Evolutionary conservation across 495 filamentous ascomycete species (phyloP).

Genomic region (Annulohypoxylon stygium): DNA sequence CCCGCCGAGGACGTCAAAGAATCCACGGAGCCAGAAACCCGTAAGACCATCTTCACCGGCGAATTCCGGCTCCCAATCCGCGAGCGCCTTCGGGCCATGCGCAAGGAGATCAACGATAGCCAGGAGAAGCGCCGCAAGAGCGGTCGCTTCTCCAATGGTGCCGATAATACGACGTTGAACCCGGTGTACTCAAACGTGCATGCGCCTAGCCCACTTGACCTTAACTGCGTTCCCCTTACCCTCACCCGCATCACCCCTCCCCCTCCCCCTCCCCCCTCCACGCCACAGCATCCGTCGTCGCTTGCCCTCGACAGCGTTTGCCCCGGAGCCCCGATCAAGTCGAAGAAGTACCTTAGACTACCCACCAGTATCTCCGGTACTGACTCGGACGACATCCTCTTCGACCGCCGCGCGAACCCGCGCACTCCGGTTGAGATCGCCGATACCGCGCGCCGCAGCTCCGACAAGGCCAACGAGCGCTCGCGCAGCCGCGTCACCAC

Average conservation of each 20-base stretch:
- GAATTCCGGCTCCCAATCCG: slow-evolving; percentile 21
- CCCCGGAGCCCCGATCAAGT: background rate
- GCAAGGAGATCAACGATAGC: slow-evolving; percentile 3
- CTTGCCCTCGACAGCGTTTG: background rate
- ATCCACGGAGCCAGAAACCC: background rate
- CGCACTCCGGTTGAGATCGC: background rate
- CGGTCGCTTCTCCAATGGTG: background rate
- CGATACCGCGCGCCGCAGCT: background rate
- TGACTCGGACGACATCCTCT: slow-evolving; percentile 3
- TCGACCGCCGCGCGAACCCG: slow-evolving; percentile 20
- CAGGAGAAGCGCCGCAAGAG: background rate
- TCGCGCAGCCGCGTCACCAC: background rate
- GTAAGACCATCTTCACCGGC: slow-evolving; percentile 21
- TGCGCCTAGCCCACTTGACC: background rate
- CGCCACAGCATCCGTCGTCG: background rate
- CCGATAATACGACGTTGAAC: background rate
- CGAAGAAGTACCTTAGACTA: background rate
- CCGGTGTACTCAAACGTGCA: background rate
- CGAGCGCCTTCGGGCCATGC: slow-evolving; percentile 14
- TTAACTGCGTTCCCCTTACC: background rate
- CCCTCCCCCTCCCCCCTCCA: background rate
- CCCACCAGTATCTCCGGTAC: background rate
- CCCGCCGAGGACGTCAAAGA: background rate
- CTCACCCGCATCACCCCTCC: background rate
- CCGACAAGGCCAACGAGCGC: slow-evolving; percentile 15